A percentile compares a stretch with the other conserved stretches of the same genome.
Evolutionary conservation across 2,329 filamentous ascomycete species (phyloP).

Genomic region (Xylariaceae sp.): DNA sequence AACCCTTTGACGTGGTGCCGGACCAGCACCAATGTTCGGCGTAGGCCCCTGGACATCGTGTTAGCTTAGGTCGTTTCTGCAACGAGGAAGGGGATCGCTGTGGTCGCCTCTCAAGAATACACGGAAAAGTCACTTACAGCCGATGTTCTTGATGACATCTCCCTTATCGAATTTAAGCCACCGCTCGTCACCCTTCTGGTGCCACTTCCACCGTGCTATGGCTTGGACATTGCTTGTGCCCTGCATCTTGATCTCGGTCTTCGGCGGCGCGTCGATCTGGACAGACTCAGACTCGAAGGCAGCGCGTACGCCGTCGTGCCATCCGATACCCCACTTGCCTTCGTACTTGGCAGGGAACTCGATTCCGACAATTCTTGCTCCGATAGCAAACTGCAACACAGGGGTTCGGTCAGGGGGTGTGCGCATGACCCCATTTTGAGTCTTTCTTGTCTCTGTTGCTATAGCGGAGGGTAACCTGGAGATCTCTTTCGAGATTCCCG

Average conservation of each 20-base stretch:
- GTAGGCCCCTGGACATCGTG: constrained; percentile 31
- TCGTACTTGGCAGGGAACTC: constrained; percentile 54
- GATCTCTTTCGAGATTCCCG: constrained; percentile 46
- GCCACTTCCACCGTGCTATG: constrained; percentile 57
- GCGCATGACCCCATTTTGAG: constrained; percentile 48
- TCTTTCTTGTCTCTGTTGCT: constrained; percentile 51
- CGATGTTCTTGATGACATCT: constrained; percentile 66
- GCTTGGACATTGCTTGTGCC: constrained; percentile 52
- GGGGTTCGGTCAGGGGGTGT: constrained; percentile 48
- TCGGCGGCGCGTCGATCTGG: constrained; percentile 51
- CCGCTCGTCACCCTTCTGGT: constrained; percentile 47
- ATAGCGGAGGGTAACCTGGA: constrained; percentile 47
- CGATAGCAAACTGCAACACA: constrained; percentile 50
- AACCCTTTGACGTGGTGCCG: constrained; percentile 37
- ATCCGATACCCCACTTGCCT: constrained; percentile 61
- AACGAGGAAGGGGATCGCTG: neutral
- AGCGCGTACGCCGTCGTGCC: constrained; percentile 56
- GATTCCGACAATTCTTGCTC: constrained; percentile 54
- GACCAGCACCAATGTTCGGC: constrained; percentile 41
- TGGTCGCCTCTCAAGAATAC: neutral
- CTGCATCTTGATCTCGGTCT: constrained; percentile 49
- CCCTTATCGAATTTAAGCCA: constrained; percentile 68
- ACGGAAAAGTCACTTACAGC: constrained; percentile 31
- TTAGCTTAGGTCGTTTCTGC: neutral
- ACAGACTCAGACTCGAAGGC: constrained; percentile 54